Evolutionary conservation across 1,139 yeast genomes (phyloP).

Genomic region (Pichia sp.): DNA sequence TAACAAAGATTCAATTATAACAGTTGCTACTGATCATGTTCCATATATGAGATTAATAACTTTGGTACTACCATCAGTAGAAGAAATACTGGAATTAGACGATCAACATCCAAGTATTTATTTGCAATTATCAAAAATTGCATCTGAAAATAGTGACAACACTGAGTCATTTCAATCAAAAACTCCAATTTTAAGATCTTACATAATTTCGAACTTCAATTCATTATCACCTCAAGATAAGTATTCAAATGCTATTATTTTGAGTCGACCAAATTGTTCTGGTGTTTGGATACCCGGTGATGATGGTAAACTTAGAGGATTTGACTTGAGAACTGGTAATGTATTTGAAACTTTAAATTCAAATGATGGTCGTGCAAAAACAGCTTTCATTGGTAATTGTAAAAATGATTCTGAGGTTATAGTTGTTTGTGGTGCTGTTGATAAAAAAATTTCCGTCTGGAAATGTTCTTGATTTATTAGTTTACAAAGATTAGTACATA

Average conservation of each 20-base stretch:
- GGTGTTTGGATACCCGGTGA: conserved; percentile 71
- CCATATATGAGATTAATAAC: conserved; percentile 68
- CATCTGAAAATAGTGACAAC: background rate
- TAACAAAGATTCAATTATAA: conserved; percentile 9
- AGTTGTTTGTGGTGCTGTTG: conserved; percentile 45
- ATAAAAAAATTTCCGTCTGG: conserved; percentile 31
- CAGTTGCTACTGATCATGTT: conserved; percentile 60
- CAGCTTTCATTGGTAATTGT: conserved; percentile 32
- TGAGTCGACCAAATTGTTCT: conserved; percentile 27
- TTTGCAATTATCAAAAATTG: background rate
- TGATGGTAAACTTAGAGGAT: conserved; percentile 58
- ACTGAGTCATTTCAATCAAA: conserved; percentile 22
- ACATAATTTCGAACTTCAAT: conserved; percentile 49
- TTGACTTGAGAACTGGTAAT: conserved; percentile 40
- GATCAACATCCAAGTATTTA: background rate
- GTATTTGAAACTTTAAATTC: conserved; percentile 29
- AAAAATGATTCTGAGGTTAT: conserved; percentile 32
- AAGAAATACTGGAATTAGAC: conserved; percentile 9
- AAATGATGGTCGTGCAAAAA: conserved; percentile 43
- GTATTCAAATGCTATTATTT: conserved; percentile 50
- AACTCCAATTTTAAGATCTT: conserved; percentile 31
- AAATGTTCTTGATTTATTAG: background rate
- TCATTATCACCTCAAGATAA: conserved; percentile 68
- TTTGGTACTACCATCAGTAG: conserved; percentile 36
- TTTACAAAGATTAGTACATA: background rate